Percentiles rank a stretch among this genome's conserved stretches.
Evolutionary conservation across 2,329 filamentous ascomycete species (phyloP).

Genomic region (Xylariaceae sp.): DNA sequence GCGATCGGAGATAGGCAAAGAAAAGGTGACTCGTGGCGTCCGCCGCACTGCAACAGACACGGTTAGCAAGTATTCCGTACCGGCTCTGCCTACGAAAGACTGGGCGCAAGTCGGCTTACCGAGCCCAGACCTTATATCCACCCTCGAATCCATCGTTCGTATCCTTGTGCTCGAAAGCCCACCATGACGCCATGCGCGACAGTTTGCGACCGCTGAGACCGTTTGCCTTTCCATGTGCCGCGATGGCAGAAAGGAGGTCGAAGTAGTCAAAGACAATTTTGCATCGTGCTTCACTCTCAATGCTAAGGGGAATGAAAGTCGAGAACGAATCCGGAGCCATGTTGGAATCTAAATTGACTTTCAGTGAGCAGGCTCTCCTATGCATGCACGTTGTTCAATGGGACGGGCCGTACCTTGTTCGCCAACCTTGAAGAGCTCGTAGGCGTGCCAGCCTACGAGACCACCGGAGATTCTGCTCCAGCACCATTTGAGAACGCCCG

Average conservation of each 20-base stretch:
- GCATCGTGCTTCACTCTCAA: conserved; percentile 77
- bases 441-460: conserved; percentile 94
- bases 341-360: conserved; percentile 64
- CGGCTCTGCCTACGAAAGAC: too few relatives aligned
- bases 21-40: conserved; percentile 96
- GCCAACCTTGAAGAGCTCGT: conserved; percentile 91
- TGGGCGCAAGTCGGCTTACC: conserved; percentile 43
- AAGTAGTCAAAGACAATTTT: conserved; percentile 96
- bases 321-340: conserved; percentile 90
- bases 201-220: conserved; percentile 90
- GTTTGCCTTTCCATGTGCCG: conserved; percentile 88
- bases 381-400: conserved; percentile 4
- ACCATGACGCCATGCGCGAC: conserved; percentile 94
- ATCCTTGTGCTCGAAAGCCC: conserved; percentile 91
- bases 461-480: conserved; percentile 90
- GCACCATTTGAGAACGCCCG: conserved; percentile 95
- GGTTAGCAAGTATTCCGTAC: conserved; percentile 29
- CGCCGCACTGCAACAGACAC: conserved; percentile 59
- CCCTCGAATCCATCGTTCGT: conserved; percentile 88
- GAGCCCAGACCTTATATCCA: conserved; percentile 84
- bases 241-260: conserved; percentile 82
- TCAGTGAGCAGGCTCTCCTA: neutral
- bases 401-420: conserved; percentile 64
- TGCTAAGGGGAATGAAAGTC: conserved; percentile 91
- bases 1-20: conserved; percentile 90